Evolutionary conservation across 371 early-diverging fungal genomes (phyloP).

Genomic region (Fennellomyces sp.): DNA sequence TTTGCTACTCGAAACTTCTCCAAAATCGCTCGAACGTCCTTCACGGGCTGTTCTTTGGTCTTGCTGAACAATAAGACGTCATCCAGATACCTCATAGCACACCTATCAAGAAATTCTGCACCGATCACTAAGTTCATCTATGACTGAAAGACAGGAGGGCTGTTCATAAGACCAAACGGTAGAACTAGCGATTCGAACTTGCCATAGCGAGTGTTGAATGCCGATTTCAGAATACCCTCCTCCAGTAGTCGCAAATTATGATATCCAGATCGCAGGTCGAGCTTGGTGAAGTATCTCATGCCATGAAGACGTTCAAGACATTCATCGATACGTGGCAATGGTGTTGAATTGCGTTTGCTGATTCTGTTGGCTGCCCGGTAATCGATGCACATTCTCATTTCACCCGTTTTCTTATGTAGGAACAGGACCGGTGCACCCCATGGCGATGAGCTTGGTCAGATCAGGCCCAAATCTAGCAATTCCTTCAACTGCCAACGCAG

Average conservation of each 20-base stretch:
- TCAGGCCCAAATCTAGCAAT: neutral
- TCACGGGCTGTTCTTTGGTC: too few relatives aligned
- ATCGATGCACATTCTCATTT: neutral
- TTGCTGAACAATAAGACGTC: too few relatives aligned
- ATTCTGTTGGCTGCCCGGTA: constrained; percentile 24
- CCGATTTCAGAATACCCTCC: constrained; percentile 30
- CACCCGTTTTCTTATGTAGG: neutral
- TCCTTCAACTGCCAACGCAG: neutral
- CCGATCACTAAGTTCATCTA: too few relatives aligned
- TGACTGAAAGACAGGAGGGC: too few relatives aligned
- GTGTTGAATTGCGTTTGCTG: constrained; percentile 41
- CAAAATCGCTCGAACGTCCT: too few relatives aligned
- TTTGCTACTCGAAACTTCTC: too few relatives aligned
- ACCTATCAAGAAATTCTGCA: too few relatives aligned
- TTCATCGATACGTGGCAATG: too few relatives aligned
- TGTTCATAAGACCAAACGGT: too few relatives aligned
- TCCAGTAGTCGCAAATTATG: constrained; percentile 15
- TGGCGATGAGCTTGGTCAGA: neutral
- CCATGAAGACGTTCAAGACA: constrained; percentile 28
- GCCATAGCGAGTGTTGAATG: constrained; percentile 38
- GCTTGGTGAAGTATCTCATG: constrained; percentile 29
- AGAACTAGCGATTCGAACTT: too few relatives aligned
- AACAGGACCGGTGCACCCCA: too few relatives aligned
- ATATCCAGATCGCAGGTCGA: constrained; percentile 39
- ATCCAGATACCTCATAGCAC: too few relatives aligned